These are phyloP conservation scores for Zygosaccharomyces siamensis DNA, from an alignment of 805 yeast genomes.

Conservation along the genomic window DNA sequence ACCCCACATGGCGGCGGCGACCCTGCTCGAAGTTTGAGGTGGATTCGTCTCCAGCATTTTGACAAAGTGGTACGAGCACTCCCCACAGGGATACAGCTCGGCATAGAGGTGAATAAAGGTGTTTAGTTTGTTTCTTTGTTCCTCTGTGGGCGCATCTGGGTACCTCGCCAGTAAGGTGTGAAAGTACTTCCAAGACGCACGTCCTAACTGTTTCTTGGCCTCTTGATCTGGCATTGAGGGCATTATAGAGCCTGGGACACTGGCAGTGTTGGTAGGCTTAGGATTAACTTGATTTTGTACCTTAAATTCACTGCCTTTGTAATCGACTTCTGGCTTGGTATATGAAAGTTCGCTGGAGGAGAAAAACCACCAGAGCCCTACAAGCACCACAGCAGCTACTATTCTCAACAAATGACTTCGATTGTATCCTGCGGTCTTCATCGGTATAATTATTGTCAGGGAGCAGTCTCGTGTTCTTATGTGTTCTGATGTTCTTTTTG, in stretches of 20 bases:
- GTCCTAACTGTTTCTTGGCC: constrained; percentile 70
- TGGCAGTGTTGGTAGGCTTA: neutral
- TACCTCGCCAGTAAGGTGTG: constrained; percentile 91
- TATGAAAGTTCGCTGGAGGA: constrained; percentile 26
- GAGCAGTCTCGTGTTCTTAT: neutral
- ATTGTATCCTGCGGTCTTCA: constrained; percentile 8
- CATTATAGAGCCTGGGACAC: constrained; percentile 57
- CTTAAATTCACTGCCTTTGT: neutral
- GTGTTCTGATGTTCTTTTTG: neutral
- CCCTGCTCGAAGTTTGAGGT: constrained; percentile 73
- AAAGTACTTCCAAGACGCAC: constrained; percentile 86
- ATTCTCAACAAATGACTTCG: constrained; percentile 12
- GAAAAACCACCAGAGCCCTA: constrained; percentile 25
- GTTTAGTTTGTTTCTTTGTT: constrained; percentile 57
- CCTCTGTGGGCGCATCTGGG: constrained; percentile 71
- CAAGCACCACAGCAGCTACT: constrained; percentile 16
- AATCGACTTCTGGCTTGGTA: constrained; percentile 21
- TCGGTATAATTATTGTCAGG: neutral
- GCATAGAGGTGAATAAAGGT: constrained; percentile 72
- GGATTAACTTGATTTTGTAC: neutral
- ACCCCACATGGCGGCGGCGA: constrained; percentile 92
- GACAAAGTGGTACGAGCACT: constrained; percentile 90
- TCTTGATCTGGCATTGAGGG: constrained; percentile 84
- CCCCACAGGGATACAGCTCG: constrained; percentile 94
- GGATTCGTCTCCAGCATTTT: constrained; percentile 65